Evolutionary conservation across 1,284 basidiomycete genomes (phyloP).

Genomic region (Agroathelia rolfsii): DNA sequence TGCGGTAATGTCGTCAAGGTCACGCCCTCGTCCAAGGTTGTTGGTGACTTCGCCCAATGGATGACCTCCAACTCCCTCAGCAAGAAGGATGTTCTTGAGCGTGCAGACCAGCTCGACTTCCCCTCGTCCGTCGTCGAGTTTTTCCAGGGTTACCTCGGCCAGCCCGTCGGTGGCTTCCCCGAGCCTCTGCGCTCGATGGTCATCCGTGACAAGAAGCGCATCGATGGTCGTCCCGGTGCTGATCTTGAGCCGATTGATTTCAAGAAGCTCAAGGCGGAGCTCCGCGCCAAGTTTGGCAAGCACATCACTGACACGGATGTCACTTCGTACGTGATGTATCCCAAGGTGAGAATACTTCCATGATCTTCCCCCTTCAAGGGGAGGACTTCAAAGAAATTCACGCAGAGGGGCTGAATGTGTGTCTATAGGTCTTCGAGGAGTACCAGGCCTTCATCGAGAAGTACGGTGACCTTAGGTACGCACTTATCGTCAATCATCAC

Average conservation of each 20-base stretch:
- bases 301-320: slow-evolving; percentile 92
- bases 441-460: slow-evolving; percentile 91
- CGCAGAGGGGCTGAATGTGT: slow-evolving; percentile 3
- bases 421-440: slow-evolving; percentile 85
- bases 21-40: slow-evolving; percentile 98
- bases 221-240: slow-evolving; percentile 89
- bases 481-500: slow-evolving; percentile 9
- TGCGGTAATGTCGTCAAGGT: slow-evolving; percentile 99
- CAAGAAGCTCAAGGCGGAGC: slow-evolving; percentile 89
- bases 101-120: slow-evolving; percentile 91
- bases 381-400: slow-evolving; percentile 1
- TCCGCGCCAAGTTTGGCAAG: slow-evolving; percentile 90
- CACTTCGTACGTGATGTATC: slow-evolving; percentile 93
- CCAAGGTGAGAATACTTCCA: slow-evolving; percentile 49
- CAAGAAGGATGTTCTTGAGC: slow-evolving; percentile 79
- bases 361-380: slow-evolving; percentile 4
- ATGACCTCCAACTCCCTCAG: slow-evolving; percentile 93
- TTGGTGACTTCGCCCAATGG: slow-evolving; percentile 98
- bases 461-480: slow-evolving; percentile 88
- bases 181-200: slow-evolving; percentile 88
- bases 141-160: slow-evolving; percentile 97
- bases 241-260: slow-evolving; percentile 86
- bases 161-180: slow-evolving; percentile 97
- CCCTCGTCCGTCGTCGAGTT: slow-evolving; percentile 94
- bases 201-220: slow-evolving; percentile 89